phyloP scores from a whole-genome alignment of 805 yeast species.

The Metschnikowia rubicola region DNA sequence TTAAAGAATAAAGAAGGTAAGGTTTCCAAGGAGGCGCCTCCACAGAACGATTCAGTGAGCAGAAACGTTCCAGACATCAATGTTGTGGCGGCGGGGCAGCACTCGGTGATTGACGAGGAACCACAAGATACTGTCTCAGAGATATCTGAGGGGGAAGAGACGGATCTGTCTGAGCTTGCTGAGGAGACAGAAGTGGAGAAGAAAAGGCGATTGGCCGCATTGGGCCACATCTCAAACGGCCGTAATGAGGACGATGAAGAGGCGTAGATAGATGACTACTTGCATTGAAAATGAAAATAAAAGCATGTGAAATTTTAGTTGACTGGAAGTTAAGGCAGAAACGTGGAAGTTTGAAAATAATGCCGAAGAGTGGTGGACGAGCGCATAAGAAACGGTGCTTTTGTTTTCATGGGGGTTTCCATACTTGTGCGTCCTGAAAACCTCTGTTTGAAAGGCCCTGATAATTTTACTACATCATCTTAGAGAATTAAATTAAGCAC shows the following conservation, averaged over 20 bases:
- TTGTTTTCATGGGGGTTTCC: too few relatives aligned
- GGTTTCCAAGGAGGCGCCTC: not conserved
- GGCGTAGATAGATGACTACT: constrained; percentile 13
- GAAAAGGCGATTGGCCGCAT: constrained; percentile 56
- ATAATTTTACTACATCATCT: too few relatives aligned
- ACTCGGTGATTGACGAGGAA: constrained; percentile 7
- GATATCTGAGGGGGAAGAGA: constrained; percentile 19
- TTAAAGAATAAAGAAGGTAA: constrained; percentile 27
- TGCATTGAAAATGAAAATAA: not conserved
- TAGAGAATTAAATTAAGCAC: too few relatives aligned
- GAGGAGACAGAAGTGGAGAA: constrained; percentile 67
- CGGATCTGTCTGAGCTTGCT: constrained; percentile 20
- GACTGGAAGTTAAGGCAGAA: too few relatives aligned
- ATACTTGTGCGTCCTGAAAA: too few relatives aligned
- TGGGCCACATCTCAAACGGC: constrained; percentile 41
- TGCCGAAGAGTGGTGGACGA: too few relatives aligned
- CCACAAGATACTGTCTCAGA: constrained; percentile 2
- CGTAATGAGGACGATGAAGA: constrained; percentile 50
- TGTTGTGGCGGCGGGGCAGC: constrained; percentile 3
- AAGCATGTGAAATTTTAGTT: too few relatives aligned
- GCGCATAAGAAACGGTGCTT: too few relatives aligned
- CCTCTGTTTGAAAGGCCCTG: too few relatives aligned
- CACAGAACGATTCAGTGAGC: not conserved
- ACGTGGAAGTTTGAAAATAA: too few relatives aligned
- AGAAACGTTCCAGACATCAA: constrained; percentile 3